These are phyloP conservation scores for Phialocephala subalpina DNA, from an alignment of 2,329 filamentous ascomycete genomes.

Conservation along the genomic window DNA sequence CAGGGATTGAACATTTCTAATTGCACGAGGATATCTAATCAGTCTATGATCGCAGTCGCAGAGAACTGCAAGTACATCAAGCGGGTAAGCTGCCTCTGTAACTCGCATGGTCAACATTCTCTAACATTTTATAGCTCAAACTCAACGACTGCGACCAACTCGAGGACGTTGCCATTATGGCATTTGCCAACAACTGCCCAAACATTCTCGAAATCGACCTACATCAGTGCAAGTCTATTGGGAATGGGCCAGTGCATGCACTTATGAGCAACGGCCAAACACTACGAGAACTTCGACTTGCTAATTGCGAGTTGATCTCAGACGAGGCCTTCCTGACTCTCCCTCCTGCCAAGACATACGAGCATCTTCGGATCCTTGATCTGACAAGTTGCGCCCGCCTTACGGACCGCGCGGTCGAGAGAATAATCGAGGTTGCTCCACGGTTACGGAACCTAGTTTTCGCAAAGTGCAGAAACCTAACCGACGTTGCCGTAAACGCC, in stretches of 20 bases:
- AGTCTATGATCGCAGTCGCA: conserved; percentile 82
- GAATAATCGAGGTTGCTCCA: conserved; percentile 86
- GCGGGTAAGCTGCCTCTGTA: conserved; percentile 63
- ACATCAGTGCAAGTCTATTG: conserved; percentile 82
- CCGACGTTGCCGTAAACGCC: conserved; percentile 84
- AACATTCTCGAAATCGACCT: conserved; percentile 97
- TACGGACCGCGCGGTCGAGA: conserved; percentile 86
- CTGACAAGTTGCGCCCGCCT: conserved; percentile 87
- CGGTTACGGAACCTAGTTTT: conserved; percentile 91
- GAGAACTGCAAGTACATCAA: conserved; percentile 87
- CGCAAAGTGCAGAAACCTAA: conserved; percentile 93
- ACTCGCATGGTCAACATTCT: conserved; percentile 20
- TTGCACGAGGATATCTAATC: conserved; percentile 85
- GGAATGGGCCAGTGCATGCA: conserved; percentile 83
- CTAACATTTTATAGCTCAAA: conserved; percentile 71
- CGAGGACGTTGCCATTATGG: conserved; percentile 81
- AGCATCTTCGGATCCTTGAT: conserved; percentile 91
- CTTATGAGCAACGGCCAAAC: conserved; percentile 81
- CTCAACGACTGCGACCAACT: conserved; percentile 91
- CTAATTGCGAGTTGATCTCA: conserved; percentile 84
- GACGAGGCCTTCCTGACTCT: conserved; percentile 88
- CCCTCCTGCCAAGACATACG: conserved; percentile 73
- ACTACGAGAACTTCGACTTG: conserved; percentile 88
- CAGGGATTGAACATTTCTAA: conserved; percentile 94
- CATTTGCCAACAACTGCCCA: conserved; percentile 87